Evolutionary conservation across 1,284 basidiomycete species (phyloP).

Genomic region (Cryptococcus sp.): DNA sequence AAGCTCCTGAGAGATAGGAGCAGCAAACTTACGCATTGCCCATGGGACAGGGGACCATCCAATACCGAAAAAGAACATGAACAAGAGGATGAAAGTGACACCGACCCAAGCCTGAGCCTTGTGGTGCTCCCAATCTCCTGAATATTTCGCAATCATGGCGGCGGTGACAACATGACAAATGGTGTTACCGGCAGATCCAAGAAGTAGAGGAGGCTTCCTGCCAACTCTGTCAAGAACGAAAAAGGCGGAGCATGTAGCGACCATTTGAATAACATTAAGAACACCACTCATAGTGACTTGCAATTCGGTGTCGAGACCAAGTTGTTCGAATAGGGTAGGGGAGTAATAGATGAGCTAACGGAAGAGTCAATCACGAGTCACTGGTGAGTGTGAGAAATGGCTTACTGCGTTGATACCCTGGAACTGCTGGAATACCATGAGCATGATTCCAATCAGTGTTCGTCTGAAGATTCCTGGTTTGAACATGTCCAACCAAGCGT

Average conservation of each 20-base stretch:
- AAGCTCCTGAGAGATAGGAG: too few species aligned
- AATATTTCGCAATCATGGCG: conserved; percentile 21
- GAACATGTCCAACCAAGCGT: conserved; percentile 24
- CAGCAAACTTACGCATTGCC: too few species aligned
- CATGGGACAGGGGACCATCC: conserved; percentile 24
- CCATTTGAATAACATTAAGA: conserved; percentile 38
- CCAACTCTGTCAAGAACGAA: conserved; percentile 45
- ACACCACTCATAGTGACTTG: conserved; percentile 36
- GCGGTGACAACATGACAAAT: conserved; percentile 25
- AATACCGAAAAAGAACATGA: conserved; percentile 18
- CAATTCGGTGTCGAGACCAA: conserved; percentile 32
- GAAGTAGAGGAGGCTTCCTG: conserved; percentile 36
- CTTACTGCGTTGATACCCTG: conserved; percentile 26
- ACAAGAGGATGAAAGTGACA: conserved; percentile 24
- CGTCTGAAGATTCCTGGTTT: conserved; percentile 13
- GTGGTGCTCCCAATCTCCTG: conserved; percentile 5
- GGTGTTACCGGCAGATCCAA: conserved; percentile 7
- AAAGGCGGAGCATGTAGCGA: conserved; percentile 35
- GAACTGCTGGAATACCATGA: conserved; percentile 35
- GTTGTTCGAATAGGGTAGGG: conserved; percentile 36
- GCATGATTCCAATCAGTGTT: conserved; percentile 18
- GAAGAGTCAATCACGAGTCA: not conserved
- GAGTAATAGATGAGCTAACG: conserved; percentile 17
- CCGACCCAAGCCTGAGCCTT: conserved; percentile 18
- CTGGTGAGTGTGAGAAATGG: not conserved